phyloP scores from a whole-genome alignment of 805 yeast species.

The Candida sphagnicola region DNA sequence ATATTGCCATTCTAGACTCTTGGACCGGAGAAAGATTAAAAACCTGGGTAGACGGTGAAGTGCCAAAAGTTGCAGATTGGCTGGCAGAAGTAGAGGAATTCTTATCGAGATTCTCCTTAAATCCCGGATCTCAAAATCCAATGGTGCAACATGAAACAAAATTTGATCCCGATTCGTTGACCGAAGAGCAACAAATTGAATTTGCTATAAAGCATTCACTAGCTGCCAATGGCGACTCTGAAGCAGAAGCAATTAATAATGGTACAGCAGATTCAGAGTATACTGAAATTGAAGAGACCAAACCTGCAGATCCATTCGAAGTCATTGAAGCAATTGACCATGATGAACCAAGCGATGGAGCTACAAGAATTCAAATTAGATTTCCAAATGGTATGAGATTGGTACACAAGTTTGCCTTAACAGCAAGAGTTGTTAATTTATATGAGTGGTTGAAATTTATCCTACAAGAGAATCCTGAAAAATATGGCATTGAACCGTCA shows the following conservation, averaged over 20 bases:
- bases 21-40: slow-evolving; percentile 88
- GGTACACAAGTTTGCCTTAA: slow-evolving; percentile 60
- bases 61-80: slow-evolving; percentile 60
- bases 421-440: slow-evolving; percentile 54
- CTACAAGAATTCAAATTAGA: slow-evolving; percentile 84
- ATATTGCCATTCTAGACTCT: slow-evolving; percentile 89
- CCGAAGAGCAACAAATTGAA: slow-evolving; percentile 83
- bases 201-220: slow-evolving; percentile 70
- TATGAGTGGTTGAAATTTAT: slow-evolving; percentile 66
- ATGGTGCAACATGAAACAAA: slow-evolving; percentile 54
- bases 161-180: slow-evolving; percentile 59
- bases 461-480: slow-evolving; percentile 38
- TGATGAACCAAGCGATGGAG: slow-evolving; percentile 62
- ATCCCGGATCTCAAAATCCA: slow-evolving; percentile 63
- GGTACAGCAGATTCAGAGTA: slow-evolving; percentile 13
- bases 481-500: slow-evolving; percentile 47
- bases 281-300: slow-evolving; percentile 10
- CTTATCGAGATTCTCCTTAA: slow-evolving; percentile 58
- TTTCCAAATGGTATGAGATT: slow-evolving; percentile 82
- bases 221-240: slow-evolving; percentile 22
- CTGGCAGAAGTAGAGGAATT: slow-evolving; percentile 67
- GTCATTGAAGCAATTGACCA: slow-evolving; percentile 48
- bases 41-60: slow-evolving; percentile 63
- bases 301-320: slow-evolving; percentile 40
- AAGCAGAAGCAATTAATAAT: slow-evolving; percentile 17